phyloP scores from a whole-genome alignment of 106 monocot species.

The Dendrobium nobile region DNA sequence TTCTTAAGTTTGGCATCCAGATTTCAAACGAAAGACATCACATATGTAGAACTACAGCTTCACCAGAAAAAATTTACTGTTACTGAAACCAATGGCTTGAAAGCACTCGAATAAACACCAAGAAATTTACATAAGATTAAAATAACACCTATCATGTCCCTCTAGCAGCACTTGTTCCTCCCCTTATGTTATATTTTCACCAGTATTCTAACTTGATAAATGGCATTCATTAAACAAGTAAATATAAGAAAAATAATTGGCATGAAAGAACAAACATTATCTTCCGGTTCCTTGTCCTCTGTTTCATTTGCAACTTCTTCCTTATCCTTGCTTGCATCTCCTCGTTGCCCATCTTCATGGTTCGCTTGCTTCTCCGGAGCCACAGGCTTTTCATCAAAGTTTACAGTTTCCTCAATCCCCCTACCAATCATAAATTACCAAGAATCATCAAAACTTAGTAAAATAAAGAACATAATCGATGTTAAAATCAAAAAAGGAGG shows the following conservation, averaged over 20 bases:
- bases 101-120: neutral
- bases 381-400: slow-evolving; percentile 25
- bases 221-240: neutral
- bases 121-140: neutral
- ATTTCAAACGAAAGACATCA: too few species aligned
- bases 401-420: slow-evolving; percentile 22
- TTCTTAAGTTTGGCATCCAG: too few species aligned
- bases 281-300: slow-evolving; percentile 44
- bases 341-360: slow-evolving; percentile 9
- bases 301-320: slow-evolving; percentile 25
- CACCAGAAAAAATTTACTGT: neutral
- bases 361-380: slow-evolving; percentile 22
- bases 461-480: neutral
- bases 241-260: neutral
- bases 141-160: neutral
- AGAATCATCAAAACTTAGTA: slow-evolving; percentile 4
- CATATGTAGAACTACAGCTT: neutral
- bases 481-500: neutral
- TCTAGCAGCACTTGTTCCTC: neutral
- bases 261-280: slow-evolving; percentile 31
- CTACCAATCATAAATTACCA: slow-evolving; percentile 9
- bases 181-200: neutral
- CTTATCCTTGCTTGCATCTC: slow-evolving; percentile 30
- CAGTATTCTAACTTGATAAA: neutral
- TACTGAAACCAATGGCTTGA: neutral